phyloP scores from a whole-genome alignment of 1,284 basidiomycete genomes.

The Apiotrichum sp. region DNA sequence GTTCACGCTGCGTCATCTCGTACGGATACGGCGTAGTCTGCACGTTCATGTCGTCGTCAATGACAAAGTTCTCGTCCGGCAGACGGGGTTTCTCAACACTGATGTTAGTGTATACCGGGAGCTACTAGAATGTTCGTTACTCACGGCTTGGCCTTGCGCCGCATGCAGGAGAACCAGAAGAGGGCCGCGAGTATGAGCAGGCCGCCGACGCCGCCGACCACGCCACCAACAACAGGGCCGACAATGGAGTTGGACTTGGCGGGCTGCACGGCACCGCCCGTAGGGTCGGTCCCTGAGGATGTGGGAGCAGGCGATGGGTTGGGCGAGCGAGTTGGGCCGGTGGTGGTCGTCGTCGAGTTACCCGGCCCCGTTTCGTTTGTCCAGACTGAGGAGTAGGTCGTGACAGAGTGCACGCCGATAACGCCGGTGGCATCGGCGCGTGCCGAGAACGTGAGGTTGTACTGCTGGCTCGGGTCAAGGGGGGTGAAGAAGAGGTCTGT shows the following conservation, averaged over 20 bases:
- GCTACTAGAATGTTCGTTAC: neutral
- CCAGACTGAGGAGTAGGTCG: neutral
- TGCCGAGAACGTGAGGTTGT: neutral
- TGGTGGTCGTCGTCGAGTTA: neutral
- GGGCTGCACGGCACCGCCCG: neutral
- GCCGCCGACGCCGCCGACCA: neutral
- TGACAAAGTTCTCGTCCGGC: conserved; percentile 1
- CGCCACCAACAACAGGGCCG: neutral
- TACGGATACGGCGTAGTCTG: neutral
- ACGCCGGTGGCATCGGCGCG: neutral
- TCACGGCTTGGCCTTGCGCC: neutral
- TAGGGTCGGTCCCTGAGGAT: neutral
- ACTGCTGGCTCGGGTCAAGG: neutral
- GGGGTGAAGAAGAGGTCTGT: neutral
- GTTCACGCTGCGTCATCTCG: neutral
- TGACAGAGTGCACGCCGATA: neutral
- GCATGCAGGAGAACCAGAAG: neutral
- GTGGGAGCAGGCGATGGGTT: neutral
- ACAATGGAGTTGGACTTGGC: neutral
- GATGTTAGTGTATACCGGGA: neutral
- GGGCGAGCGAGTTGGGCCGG: neutral
- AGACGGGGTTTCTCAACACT: neutral
- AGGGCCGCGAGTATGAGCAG: neutral
- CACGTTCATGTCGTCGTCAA: neutral
- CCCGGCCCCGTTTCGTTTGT: neutral